Conservation (phyloP, 495 filamentous ascomycete species). For the Podospora anserina region DNA sequence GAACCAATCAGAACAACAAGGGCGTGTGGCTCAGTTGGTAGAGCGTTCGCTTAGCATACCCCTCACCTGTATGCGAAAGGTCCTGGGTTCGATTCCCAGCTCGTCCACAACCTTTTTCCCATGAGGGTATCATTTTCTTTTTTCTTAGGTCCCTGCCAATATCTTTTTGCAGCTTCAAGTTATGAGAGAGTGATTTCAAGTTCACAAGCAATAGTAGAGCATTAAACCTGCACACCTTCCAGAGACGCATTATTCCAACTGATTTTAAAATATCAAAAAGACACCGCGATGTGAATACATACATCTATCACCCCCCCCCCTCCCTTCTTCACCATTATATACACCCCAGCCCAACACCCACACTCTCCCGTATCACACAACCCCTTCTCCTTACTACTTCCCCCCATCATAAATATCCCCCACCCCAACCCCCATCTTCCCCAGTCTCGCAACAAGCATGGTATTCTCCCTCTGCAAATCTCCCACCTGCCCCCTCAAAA, state of each 20-base stretch:
- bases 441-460: slow-evolving; percentile 51
- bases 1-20: background rate
- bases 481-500: slow-evolving; percentile 59
- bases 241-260: too few species aligned
- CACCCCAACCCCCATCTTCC: slow-evolving; percentile 25
- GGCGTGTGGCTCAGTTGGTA: slow-evolving; percentile 28
- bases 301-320: background rate
- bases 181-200: background rate
- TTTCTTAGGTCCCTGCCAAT: background rate
- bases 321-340: background rate
- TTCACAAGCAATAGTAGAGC: background rate
- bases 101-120: slow-evolving; percentile 18
- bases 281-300: background rate
- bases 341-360: background rate
- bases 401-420: background rate
- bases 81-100: slow-evolving; percentile 27
- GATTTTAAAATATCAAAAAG: background rate
- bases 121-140: background rate
- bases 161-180: background rate
- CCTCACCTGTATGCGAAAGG: slow-evolving; percentile 20
- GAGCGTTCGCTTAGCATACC: slow-evolving; percentile 26
- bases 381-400: background rate
- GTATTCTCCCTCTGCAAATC: slow-evolving; percentile 67
- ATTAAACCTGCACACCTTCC: background rate
- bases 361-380: background rate